Conservation (phyloP, 2,329 filamentous ascomycete genomes). For the Pestalotiopsis sp. region DNA sequence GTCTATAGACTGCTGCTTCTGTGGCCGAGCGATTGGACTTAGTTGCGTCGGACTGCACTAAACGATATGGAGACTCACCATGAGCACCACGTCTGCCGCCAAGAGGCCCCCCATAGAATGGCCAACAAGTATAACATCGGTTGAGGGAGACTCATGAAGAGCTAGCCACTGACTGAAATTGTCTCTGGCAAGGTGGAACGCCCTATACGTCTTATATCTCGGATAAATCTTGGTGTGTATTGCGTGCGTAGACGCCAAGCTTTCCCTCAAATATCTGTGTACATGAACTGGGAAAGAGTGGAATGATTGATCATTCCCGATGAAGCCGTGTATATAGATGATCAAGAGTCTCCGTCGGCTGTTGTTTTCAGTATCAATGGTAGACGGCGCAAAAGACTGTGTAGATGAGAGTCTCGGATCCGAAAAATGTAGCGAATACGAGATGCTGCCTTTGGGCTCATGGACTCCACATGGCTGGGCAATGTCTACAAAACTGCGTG, state of each 20-base stretch:
- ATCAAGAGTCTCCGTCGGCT: constrained; percentile 65
- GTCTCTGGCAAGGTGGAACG: constrained; percentile 73
- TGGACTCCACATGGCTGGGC: too few relatives aligned
- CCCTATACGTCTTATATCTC: constrained; percentile 73
- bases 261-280: constrained; percentile 69
- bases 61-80: constrained; percentile 41
- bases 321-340: constrained; percentile 87
- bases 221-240: constrained; percentile 88
- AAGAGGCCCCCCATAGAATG: constrained; percentile 91
- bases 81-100: constrained; percentile 75
- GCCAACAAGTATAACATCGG: constrained; percentile 80
- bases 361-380: constrained; percentile 25
- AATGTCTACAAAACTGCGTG: too few relatives aligned
- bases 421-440: too few relatives aligned
- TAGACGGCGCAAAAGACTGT: constrained; percentile 35
- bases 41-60: neutral
- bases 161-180: constrained; percentile 82
- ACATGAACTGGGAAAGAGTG: constrained; percentile 86
- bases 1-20: neutral
- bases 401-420: constrained; percentile 54
- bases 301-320: constrained; percentile 86
- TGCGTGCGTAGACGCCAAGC: constrained; percentile 71
- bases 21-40: neutral
- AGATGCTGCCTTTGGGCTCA: too few relatives aligned
- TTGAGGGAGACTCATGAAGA: constrained; percentile 72